Evolutionary conservation across 2,329 filamentous ascomycete species (phyloP).

Genomic region (Trichoderma atroviride): DNA sequence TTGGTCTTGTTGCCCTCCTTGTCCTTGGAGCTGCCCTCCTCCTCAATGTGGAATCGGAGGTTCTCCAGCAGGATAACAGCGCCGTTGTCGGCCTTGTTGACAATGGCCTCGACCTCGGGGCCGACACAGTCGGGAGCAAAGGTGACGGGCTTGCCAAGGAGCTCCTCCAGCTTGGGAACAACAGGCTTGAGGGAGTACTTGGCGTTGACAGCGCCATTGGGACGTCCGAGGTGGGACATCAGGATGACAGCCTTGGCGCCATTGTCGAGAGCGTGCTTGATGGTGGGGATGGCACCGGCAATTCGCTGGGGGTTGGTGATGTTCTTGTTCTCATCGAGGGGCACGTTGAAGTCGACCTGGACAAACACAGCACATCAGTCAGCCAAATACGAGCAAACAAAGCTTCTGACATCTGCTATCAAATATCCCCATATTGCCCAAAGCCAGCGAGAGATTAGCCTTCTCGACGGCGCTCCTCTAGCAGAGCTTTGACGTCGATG

Average conservation of each 20-base stretch:
- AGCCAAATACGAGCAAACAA: neutral
- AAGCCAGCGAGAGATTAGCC: neutral
- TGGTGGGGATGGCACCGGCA: slow-evolving; percentile 90
- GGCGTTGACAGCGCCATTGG: slow-evolving; percentile 82
- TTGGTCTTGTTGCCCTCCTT: slow-evolving; percentile 95
- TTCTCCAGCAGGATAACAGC: slow-evolving; percentile 94
- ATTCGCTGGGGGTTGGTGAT: slow-evolving; percentile 99
- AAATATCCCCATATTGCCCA: neutral
- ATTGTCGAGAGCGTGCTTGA: slow-evolving; percentile 89
- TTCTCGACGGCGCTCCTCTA: neutral
- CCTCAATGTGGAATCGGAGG: slow-evolving; percentile 96
- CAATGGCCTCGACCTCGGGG: slow-evolving; percentile 83
- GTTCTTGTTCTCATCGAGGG: slow-evolving; percentile 88
- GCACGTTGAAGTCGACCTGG: slow-evolving; percentile 99
- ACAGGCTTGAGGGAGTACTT: slow-evolving; percentile 97
- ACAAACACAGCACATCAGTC: neutral
- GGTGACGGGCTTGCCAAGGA: slow-evolving; percentile 79
- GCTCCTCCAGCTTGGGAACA: slow-evolving; percentile 87
- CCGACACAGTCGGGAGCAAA: slow-evolving; percentile 92
- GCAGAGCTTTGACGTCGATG: neutral
- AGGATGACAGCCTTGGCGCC: slow-evolving; percentile 91
- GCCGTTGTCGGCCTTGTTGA: slow-evolving; percentile 79
- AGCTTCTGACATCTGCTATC: neutral
- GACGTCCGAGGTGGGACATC: slow-evolving; percentile 98
- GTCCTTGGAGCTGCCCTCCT: slow-evolving; percentile 96